Conservation (phyloP, 2,329 filamentous ascomycete species). For the Aureobasidium sp. region DNA sequence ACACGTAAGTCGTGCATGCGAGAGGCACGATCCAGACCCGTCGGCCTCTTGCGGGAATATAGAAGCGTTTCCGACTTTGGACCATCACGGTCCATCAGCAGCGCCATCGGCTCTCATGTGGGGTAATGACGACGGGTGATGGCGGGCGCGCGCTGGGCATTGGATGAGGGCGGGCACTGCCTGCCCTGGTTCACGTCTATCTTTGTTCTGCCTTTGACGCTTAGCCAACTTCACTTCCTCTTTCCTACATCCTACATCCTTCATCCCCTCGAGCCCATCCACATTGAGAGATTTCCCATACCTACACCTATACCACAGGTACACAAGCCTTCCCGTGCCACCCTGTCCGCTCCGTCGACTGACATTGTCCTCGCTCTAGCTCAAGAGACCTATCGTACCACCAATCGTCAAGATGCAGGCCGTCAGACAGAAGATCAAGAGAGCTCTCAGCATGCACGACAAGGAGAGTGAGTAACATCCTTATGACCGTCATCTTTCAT, state of each 20-base stretch:
- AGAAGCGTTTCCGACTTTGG: not conserved
- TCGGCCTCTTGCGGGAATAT: not conserved
- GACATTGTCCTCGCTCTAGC: not conserved
- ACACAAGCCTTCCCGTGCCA: not conserved
- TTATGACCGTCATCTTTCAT: not conserved
- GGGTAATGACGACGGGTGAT: constrained; percentile 4
- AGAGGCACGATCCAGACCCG: not conserved
- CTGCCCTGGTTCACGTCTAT: not conserved
- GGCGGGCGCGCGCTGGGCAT: not conserved
- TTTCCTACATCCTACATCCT: not conserved
- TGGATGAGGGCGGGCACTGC: not conserved
- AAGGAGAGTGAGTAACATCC: constrained; percentile 24
- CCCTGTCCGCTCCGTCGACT: not conserved
- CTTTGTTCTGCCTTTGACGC: constrained; percentile 3
- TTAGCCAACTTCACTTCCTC: not conserved
- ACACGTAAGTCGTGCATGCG: not conserved
- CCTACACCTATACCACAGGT: not conserved
- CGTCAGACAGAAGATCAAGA: constrained; percentile 29
- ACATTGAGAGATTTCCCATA: not conserved
- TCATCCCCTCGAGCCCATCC: not conserved
- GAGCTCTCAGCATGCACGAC: constrained; percentile 29
- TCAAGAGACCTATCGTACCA: not conserved
- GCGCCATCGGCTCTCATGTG: constrained; percentile 5
- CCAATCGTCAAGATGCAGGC: constrained; percentile 24
- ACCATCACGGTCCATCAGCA: not conserved